These are phyloP conservation scores for Eucalyptus tenuipes DNA, from an alignment of 345 rosid species.

Conservation along the genomic window DNA sequence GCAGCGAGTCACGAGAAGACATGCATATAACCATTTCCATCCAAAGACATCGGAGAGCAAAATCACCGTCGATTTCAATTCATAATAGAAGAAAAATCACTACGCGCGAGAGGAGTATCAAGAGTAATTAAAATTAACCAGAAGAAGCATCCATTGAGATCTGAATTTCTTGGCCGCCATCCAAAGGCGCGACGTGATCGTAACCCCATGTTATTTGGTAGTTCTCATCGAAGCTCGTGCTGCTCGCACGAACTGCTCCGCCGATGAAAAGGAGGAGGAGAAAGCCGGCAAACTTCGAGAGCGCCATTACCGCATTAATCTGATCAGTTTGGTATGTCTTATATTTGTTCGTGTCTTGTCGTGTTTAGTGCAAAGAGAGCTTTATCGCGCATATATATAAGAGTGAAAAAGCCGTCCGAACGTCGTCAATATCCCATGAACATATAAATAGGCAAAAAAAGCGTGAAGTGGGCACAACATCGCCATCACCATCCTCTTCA, in stretches of 20 bases:
- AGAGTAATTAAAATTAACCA: conserved; percentile 7
- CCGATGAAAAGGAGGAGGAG: neutral
- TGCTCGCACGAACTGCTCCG: neutral
- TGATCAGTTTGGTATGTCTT: neutral
- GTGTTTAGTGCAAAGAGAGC: neutral
- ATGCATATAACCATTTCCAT: neutral
- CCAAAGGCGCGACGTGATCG: conserved; percentile 5
- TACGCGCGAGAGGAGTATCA: neutral
- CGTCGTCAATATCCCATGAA: neutral
- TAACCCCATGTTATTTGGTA: conserved; percentile 35
- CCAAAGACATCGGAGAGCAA: neutral
- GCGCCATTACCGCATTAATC: neutral
- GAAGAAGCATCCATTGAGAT: conserved; percentile 41
- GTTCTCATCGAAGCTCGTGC: conserved; percentile 9
- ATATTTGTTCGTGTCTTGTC: neutral
- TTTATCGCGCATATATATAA: neutral
- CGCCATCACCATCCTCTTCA: neutral
- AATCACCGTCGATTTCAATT: neutral
- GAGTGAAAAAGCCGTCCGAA: neutral
- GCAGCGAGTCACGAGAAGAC: neutral
- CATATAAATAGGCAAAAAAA: neutral
- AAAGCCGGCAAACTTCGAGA: neutral
- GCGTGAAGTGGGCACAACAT: neutral
- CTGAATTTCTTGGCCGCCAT: conserved; percentile 22
- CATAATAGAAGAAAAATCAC: neutral